Evolutionary conservation across 768 basidiomycete species (phyloP), one percentile per base, ranked within the genome.

Genomic region (Lentinus tigrinus): DNA sequence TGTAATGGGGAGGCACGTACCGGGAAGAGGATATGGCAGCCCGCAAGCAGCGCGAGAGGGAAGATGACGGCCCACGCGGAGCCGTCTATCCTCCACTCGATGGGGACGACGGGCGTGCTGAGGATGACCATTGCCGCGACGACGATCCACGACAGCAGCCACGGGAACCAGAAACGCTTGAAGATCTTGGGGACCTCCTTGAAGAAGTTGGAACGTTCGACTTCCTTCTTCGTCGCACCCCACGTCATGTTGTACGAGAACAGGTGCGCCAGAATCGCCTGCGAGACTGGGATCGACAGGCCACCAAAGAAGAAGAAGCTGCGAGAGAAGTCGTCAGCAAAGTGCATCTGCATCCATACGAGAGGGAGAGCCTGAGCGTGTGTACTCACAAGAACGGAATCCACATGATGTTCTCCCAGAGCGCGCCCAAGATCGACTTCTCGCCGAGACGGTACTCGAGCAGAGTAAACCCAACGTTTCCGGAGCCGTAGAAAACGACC

Each of bases 191-290:
- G 94, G 7, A 94, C 84, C 72, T 96, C 93, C 60, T 89, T 84
- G 82, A 91, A 94, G 78, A 96, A 94, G 66, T 94, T 95, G 14
- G 89, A 91, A 53, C 84, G 81, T 72, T 94, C 88, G 43, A 95
- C 91, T 70, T 91, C 89, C 82, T 92, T 91, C 65, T 83, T 83
- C 4, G 90, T 92, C 5, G 89, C 85, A 23, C 83, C 82, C 91
- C 90, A 92, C 10, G 82, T 81, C 65, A 88, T 88, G 71, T 89
- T 86, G 74, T 87, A 88, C 6, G 85, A 88, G 71, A 89, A 87
- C 73, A 88, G 57, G 63, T 89, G 87, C 1, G 88, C 84, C 21
- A 89, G 76, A 34, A 89, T 74, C 1, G 88, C 83, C 24, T 80
- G 78, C 27, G 80, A 76, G 39, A 92, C 76, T 56, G 89, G 90